These are phyloP conservation scores for Aspergillus spinulosporus DNA, from an alignment of 2,329 filamentous ascomycete genomes.

Conservation along the genomic window DNA sequence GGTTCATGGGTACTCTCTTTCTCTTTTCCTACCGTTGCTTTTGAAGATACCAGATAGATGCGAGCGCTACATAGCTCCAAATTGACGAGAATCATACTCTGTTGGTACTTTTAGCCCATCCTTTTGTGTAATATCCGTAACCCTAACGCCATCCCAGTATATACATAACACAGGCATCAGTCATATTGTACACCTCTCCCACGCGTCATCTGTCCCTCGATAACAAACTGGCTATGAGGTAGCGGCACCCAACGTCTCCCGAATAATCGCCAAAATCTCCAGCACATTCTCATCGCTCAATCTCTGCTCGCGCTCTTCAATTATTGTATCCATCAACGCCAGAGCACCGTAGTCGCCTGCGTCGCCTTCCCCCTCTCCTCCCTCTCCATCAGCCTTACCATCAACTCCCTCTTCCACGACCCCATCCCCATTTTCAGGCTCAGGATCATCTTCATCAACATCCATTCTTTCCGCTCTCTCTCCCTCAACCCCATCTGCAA, in stretches of 20 bases:
- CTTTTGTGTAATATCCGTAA: background rate
- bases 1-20: conserved; percentile 2
- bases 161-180: background rate
- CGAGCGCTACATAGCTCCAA: conserved; percentile 4
- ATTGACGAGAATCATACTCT: background rate
- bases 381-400: conserved; percentile 20
- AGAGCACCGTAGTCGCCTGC: conserved; percentile 39
- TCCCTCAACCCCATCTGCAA: conserved; percentile 18
- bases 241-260: conserved; percentile 31
- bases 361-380: conserved; percentile 25
- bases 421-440: conserved; percentile 6
- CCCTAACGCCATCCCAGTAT: conserved; percentile 1
- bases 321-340: conserved; percentile 42
- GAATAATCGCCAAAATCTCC: conserved; percentile 38
- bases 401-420: conserved; percentile 23
- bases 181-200: background rate
- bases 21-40: background rate
- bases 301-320: conserved; percentile 46
- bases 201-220: background rate
- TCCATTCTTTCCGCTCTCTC: conserved; percentile 3
- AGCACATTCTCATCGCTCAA: conserved; percentile 40
- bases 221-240: background rate
- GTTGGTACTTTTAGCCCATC: background rate
- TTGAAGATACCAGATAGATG: conserved; percentile 16
- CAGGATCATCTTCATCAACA: conserved; percentile 10